A percentile compares a stretch with the other conserved stretches of the same genome.
Evolutionary conservation across 768 basidiomycete species (phyloP).

Genomic region (Sporobolomyces pararoseus): DNA sequence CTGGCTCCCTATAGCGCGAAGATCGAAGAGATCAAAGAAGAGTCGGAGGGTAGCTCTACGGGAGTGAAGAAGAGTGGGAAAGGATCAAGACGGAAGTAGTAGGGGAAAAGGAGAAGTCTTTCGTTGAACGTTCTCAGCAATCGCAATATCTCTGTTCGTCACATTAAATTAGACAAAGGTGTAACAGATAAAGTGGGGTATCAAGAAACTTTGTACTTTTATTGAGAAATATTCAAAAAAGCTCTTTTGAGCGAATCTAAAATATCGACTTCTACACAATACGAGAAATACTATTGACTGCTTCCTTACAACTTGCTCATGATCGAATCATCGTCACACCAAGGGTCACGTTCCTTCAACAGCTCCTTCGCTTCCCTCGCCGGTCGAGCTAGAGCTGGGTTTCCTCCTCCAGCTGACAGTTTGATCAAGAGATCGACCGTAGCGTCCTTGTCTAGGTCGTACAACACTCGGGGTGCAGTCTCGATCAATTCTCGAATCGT

Average conservation of each 20-base stretch:
- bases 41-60: background rate
- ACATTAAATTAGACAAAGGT: too few relatives aligned
- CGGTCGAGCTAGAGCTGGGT: conserved; percentile 67
- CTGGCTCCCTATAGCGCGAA: background rate
- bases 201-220: too few relatives aligned
- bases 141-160: too few relatives aligned
- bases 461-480: conserved; percentile 59
- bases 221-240: too few relatives aligned
- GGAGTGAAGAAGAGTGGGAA: conserved; percentile 6
- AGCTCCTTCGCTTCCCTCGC: conserved; percentile 77
- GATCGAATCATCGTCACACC: conserved; percentile 48
- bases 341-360: conserved; percentile 52
- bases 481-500: conserved; percentile 49
- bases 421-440: conserved; percentile 67
- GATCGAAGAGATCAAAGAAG: conserved; percentile 10
- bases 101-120: background rate
- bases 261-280: too few relatives aligned
- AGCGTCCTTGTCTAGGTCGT: conserved; percentile 60
- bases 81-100: conserved; percentile 5
- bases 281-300: background rate
- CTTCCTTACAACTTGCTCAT: conserved; percentile 44
- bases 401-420: conserved; percentile 56
- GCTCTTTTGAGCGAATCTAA: too few relatives aligned
- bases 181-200: too few relatives aligned
- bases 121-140: too few relatives aligned